A percentile compares a stretch with the other conserved stretches of the same genome.
phyloP scores from a whole-genome alignment of 208 protist genomes.

The Strigomonas culicis region DNA sequence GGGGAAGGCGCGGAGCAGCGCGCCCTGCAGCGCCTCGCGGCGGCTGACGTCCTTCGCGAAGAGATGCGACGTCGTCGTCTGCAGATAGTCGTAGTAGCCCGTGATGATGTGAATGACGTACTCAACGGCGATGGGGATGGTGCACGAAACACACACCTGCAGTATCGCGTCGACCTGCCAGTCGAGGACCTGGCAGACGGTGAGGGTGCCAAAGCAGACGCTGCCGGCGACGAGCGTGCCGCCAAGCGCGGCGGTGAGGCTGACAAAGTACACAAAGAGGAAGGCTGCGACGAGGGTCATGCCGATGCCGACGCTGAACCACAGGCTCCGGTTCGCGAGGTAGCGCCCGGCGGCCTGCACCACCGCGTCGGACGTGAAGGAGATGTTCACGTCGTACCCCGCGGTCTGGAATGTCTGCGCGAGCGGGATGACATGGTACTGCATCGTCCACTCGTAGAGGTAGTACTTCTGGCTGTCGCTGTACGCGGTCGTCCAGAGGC shows the following conservation, averaged over 20 bases:
- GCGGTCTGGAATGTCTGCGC: neutral
- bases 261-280: constrained; percentile 37
- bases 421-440: neutral
- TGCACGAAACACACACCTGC: constrained; percentile 44
- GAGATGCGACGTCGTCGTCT: constrained; percentile 52
- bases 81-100: constrained; percentile 62
- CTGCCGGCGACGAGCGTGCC: constrained; percentile 26
- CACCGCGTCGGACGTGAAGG: constrained; percentile 21
- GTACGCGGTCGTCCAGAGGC: neutral
- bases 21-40: constrained; percentile 24
- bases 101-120: constrained; percentile 46
- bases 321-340: constrained; percentile 33
- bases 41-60: constrained; percentile 39
- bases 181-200: constrained; percentile 27
- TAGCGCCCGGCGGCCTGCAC: constrained; percentile 19
- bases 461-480: neutral
- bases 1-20: constrained; percentile 30
- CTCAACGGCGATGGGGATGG: constrained; percentile 43
- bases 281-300: constrained; percentile 30
- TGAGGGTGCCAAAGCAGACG: constrained; percentile 42
- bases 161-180: constrained; percentile 39
- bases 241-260: constrained; percentile 23
- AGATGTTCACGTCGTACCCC: neutral
- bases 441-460: neutral
- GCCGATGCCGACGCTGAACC: constrained; percentile 45